Evolutionary conservation across 108 stramenopile species (phyloP), one percentile per base, ranked within the genome.

Genomic region (Cyclotella cryptica): DNA sequence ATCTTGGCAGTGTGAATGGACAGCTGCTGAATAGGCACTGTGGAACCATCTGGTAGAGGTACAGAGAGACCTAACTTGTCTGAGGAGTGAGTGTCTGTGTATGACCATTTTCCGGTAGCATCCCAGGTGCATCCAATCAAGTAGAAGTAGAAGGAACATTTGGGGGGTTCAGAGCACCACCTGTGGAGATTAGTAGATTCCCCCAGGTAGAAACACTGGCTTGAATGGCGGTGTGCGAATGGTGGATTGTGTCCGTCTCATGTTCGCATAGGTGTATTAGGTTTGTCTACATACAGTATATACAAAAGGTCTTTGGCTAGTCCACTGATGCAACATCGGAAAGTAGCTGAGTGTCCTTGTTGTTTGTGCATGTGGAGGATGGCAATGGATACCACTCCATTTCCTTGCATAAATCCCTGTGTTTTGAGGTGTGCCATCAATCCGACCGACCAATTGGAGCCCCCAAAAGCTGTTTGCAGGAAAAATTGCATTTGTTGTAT

Each of bases 401-500:
- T 35, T 2, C 35, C 35, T 35, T 35, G 55, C 28, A 40, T n/a
- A 17, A 18, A 4, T 29, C n/a, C n/a, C 71, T 17, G 44, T 72
- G 19, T 72, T 24, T 72, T 72, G 26, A 61, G 26, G 21, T 72
- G 19, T 13, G 61, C 24, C 6, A 18, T 29, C 28, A 12, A 24
- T 44, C 58, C 71, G 9, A 40, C 44, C 42, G 44, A 72, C 0
- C 18, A 24, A 10, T 57, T 55, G 7, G 71, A 72, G 28, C 61
- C 71, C 6, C 40, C 35, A n/a, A 63, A 63, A 6, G 62, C 62
- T 3, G 41, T 63, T 1, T n/a, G 4, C 1, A 47, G 24, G 26
- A 71, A 65, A 14, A 42, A 74, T 12, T 66, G 52, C 63, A 74
- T 74, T 4, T 74, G 35, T 27, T 63, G 62, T 17, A 74, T 74